Evolutionary conservation across 345 rosid genomes (phyloP).

Genomic region (Jatropha curcas): DNA sequence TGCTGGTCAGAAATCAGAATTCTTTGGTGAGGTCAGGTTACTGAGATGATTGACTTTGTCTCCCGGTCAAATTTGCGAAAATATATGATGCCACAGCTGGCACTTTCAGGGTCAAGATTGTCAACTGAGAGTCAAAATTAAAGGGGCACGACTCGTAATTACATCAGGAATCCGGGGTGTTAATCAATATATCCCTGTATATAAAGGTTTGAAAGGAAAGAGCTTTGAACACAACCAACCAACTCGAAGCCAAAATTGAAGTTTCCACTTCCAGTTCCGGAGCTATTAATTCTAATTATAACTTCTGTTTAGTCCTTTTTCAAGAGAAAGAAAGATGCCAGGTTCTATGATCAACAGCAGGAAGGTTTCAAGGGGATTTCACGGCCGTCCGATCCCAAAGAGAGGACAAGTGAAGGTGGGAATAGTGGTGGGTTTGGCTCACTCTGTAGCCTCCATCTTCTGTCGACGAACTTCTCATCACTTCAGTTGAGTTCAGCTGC

Average conservation of each 20-base stretch:
- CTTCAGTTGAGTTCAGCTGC: slow-evolving; percentile 18
- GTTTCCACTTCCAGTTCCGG: too few relatives aligned
- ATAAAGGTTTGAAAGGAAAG: too few relatives aligned
- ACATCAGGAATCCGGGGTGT: not conserved
- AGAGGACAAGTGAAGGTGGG: slow-evolving; percentile 79
- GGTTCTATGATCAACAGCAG: slow-evolving; percentile 33
- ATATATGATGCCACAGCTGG: too few relatives aligned
- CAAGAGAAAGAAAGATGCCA: slow-evolving; percentile 33
- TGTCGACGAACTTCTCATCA: slow-evolving; percentile 30
- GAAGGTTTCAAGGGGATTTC: slow-evolving; percentile 27
- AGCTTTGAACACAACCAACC: not conserved
- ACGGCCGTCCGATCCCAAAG: slow-evolving; percentile 66
- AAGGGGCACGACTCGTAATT: not conserved
- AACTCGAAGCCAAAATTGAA: too few relatives aligned
- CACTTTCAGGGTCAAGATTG: slow-evolving; percentile 36
- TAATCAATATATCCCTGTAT: not conserved
- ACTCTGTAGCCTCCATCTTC: slow-evolving; percentile 60
- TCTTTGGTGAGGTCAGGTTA: too few relatives aligned
- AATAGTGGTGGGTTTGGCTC: slow-evolving; percentile 53
- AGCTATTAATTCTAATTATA: too few relatives aligned
- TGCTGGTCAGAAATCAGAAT: not conserved
- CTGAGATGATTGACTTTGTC: too few relatives aligned
- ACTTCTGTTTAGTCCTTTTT: too few relatives aligned
- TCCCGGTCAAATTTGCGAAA: too few relatives aligned
- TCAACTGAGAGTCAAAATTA: slow-evolving; percentile 20